phyloP scores from a whole-genome alignment of 2,329 filamentous ascomycete genomes.

The Scytalidium sp. region DNA sequence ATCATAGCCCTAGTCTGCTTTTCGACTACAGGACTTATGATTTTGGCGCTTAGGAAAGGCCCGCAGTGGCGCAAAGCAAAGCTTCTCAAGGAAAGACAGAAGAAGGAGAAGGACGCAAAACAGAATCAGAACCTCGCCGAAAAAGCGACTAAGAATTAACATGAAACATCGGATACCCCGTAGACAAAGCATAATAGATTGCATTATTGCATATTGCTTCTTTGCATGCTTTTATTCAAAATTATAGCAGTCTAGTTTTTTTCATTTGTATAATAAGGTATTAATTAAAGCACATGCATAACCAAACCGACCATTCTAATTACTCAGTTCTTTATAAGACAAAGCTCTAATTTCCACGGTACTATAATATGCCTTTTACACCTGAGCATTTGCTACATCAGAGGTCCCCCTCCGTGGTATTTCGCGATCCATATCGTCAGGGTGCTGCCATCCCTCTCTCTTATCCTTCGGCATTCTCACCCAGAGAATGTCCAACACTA shows the following conservation, averaged over 20 bases:
- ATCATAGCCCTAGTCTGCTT: neutral
- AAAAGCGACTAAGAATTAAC: no score
- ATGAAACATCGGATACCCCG: no score
- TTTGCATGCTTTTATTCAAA: no score
- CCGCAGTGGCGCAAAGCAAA: neutral
- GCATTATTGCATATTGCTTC: no score
- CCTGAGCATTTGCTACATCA: neutral
- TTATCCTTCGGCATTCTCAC: slow-evolving; percentile 39
- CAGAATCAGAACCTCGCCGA: neutral
- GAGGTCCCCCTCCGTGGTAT: neutral
- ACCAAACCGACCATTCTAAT: no score
- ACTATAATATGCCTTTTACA: neutral
- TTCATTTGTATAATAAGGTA: no score
- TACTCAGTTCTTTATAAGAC: no score
- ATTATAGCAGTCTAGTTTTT: no score
- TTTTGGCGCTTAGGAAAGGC: neutral
- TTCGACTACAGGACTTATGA: neutral
- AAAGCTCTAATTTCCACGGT: no score
- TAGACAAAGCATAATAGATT: no score
- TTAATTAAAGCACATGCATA: no score
- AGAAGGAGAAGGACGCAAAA: neutral
- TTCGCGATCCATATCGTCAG: neutral
- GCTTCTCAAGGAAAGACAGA: neutral
- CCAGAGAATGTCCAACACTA: slow-evolving; percentile 30
- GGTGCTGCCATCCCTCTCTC: slow-evolving; percentile 29